phyloP scores from a whole-genome alignment of 257 asterid species.

The Osmanthus fragrans region DNA sequence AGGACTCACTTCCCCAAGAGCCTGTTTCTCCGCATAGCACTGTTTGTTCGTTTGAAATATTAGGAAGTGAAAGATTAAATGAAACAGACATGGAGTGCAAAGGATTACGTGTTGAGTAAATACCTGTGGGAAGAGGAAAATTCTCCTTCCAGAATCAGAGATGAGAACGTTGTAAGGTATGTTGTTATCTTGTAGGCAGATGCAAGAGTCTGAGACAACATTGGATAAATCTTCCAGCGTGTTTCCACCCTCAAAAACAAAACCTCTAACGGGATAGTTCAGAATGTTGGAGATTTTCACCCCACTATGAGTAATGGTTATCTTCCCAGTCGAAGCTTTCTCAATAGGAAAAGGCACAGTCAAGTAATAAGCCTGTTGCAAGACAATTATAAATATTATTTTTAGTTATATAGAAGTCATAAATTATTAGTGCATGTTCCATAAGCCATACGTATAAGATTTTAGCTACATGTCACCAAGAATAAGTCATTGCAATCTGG shows the following conservation, averaged over 20 bases:
- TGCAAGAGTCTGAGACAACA: conserved; percentile 68
- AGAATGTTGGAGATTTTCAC: conserved; percentile 68
- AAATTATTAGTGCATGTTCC: neutral
- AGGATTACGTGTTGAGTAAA: neutral
- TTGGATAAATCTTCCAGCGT: conserved; percentile 64
- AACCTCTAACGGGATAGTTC: conserved; percentile 83
- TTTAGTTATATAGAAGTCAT: too few relatives aligned
- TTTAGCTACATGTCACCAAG: too few relatives aligned
- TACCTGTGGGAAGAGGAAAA: conserved; percentile 97
- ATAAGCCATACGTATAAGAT: neutral
- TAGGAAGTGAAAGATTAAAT: conserved; percentile 1
- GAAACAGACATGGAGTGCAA: neutral
- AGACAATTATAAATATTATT: neutral
- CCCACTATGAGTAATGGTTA: conserved; percentile 49
- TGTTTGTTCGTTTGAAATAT: conserved; percentile 36
- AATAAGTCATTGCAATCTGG: too few relatives aligned
- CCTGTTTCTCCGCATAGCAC: conserved; percentile 98
- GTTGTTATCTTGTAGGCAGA: conserved; percentile 85
- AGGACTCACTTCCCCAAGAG: conserved; percentile 82
- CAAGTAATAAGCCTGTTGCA: conserved; percentile 57
- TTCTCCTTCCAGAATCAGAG: conserved; percentile 74
- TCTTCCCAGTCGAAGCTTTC: conserved; percentile 62
- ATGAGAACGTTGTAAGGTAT: conserved; percentile 84
- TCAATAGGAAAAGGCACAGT: conserved; percentile 68
- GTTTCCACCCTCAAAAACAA: conserved; percentile 75